Evolutionary conservation across 331 rosid genomes (phyloP), one percentile per base, ranked within the genome.

Genomic region (Spiraea crenata): DNA sequence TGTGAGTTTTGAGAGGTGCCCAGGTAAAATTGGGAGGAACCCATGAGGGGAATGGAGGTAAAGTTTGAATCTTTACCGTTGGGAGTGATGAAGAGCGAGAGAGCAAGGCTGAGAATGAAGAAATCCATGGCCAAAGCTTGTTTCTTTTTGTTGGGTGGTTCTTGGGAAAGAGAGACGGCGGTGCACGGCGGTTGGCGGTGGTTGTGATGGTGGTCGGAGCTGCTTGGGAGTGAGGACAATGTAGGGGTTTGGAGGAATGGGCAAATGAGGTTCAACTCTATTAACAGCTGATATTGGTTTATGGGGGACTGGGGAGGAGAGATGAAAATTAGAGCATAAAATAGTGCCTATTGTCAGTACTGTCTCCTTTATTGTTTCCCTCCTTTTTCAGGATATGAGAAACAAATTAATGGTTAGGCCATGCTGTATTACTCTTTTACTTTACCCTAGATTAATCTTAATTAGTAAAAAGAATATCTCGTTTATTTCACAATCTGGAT

Each of bases 41-140:
- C 51, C 40, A 5, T 65, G 65, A 35, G 71, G 57, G 5, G 13
- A 51, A 35, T 51, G 3, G 31, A 34, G 5, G 37, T 19, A 48
- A 15, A 37, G 46, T 13, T 59, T 59, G 64, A 40, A 59, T 44
- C 54, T 60, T 72, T 80, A 88, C 96, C 92, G 50, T 25, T 10
- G 40, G 60, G 67, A 77, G 83, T 74, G 84, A 84, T 72, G 86
- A 85, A 9, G 20, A 87, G 79, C 9, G 85, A 35, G 45, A 85
- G 73, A 10, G 71, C 16, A 15, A 63, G 17, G 40, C 42, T 40
- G 58, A 76, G 61, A 58, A 75, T 52, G 75, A 80, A 65, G 31
- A 75, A 39, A 82, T 50, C 25, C 8, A 19, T 77, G 31, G 19
- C 54, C 4, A 31, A 15, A 7, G 78, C 31, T 25, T n/a, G n/a